phyloP scores from a whole-genome alignment of 2,329 filamentous ascomycete genomes.

The Teratosphaeria zuluensis region DNA sequence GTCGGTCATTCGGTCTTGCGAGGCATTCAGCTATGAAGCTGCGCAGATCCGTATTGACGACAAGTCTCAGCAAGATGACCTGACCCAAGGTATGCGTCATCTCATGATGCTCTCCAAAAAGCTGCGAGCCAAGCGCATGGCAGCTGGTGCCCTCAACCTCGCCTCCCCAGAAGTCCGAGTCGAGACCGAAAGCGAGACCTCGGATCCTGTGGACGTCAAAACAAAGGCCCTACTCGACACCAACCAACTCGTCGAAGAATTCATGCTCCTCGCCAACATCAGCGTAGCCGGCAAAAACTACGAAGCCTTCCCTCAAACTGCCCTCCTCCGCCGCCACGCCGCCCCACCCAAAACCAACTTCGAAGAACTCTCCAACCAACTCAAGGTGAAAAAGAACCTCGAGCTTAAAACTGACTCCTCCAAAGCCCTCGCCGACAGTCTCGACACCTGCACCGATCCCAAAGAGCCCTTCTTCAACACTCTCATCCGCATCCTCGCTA shows the following conservation, averaged over 20 bases:
- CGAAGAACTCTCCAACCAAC: constrained; percentile 82
- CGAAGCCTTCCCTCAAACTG: constrained; percentile 86
- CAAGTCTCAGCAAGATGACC: constrained; percentile 70
- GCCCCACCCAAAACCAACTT: constrained; percentile 94
- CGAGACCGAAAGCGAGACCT: constrained; percentile 89
- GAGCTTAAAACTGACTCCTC: constrained; percentile 78
- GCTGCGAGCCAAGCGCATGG: constrained; percentile 89
- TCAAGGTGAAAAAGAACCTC: constrained; percentile 75
- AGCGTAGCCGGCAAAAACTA: constrained; percentile 87
- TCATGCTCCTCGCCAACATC: constrained; percentile 98
- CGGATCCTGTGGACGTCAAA: constrained; percentile 91
- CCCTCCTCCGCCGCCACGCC: constrained; percentile 82
- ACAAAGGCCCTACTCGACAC: constrained; percentile 90
- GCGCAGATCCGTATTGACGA: constrained; percentile 94
- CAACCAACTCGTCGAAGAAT: constrained; percentile 96
- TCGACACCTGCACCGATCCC: constrained; percentile 73
- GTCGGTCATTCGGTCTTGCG: constrained; percentile 91
- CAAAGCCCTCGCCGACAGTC: constrained; percentile 82
- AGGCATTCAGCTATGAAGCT: constrained; percentile 96
- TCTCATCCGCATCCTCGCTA: constrained; percentile 91
- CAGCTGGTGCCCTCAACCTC: constrained; percentile 86
- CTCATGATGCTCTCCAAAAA: constrained; percentile 85
- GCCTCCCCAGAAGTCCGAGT: constrained; percentile 98
- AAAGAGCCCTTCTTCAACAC: constrained; percentile 96
- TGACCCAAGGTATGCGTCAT: constrained; percentile 81